Base-by-base conservation (phyloP, 2,329 filamentous ascomycete genomes). In the Colletotrichum cuscutae region DNA sequence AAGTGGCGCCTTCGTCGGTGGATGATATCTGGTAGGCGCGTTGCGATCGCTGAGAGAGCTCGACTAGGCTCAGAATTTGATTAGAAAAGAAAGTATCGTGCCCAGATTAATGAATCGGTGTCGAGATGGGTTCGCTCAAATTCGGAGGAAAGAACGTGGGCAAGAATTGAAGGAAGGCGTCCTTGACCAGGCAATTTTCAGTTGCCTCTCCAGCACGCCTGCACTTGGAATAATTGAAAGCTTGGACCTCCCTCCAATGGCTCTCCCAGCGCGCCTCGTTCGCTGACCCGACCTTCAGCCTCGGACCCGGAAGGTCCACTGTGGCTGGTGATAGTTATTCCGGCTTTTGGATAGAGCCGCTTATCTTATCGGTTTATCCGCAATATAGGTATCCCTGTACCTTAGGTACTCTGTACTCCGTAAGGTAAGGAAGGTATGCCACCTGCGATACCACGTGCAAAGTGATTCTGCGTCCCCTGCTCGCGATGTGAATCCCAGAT, bases 341-440 rank as follows among this genome's bases (percentile, higher is more conserved):
- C 69, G 69, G 9, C 13, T 11, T 32, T 19, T 35, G 60, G 37
- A 4, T 7, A 52, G 8, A 0, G 1, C 3, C 2, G 1, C 5
- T 37, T 73, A 71, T 73, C 71, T 73, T 71, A 73, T 73, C 60
- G 58, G 60, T 71, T 73, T 58, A 42, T 73, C 67, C 71, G 71
- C 57, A 5, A 35, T 12, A 8, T 37, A 9, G 12, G 4, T 26
- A 46, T 32, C 9, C 15, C 30, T 22, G 7, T 35, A 35, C 30
- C 9, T 32, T 11, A 35, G 32, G 32, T 35, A 35, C 32, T 4
- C 28, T 26, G 3, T 30, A 30, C 30, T 32, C 8, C 30, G 30
- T 11, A 32, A 32, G 30, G 30, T 32, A 11, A 32, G 30, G 30
- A 11, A 32, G 2, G 28, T 15, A 37, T 12, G 13, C 58, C 15